Evolutionary conservation across 805 yeast species (phyloP).

Genomic region (Lipomyces mesembrius): DNA sequence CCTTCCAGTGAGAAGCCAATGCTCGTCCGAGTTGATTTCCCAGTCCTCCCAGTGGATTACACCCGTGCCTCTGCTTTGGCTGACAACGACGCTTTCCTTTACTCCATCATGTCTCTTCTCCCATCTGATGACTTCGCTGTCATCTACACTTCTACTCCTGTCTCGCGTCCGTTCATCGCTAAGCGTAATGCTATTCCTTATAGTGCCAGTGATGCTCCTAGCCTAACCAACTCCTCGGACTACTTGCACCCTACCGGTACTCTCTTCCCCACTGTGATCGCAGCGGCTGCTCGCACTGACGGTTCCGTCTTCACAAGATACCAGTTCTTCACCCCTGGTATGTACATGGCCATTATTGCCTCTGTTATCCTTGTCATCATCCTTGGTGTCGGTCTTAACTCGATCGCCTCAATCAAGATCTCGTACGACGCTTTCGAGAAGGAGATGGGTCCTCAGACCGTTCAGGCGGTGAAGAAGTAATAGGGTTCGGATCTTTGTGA

Average conservation of each 20-base stretch:
- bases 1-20: slow-evolving; percentile 69
- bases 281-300: slow-evolving; percentile 37
- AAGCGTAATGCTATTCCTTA: slow-evolving; percentile 24
- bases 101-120: slow-evolving; percentile 42
- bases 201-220: slow-evolving; percentile 12
- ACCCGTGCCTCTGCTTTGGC: slow-evolving; percentile 36
- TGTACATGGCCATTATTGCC: slow-evolving; percentile 75
- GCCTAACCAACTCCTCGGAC: slow-evolving; percentile 21
- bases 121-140: slow-evolving; percentile 46
- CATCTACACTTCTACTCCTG: slow-evolving; percentile 45
- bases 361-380: slow-evolving; percentile 62
- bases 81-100: slow-evolving; percentile 41
- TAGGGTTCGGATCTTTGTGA: slow-evolving; percentile 4
- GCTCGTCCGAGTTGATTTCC: slow-evolving; percentile 63
- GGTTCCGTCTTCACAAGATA: slow-evolving; percentile 62
- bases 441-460: slow-evolving; percentile 38
- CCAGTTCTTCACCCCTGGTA: slow-evolving; percentile 77
- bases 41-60: slow-evolving; percentile 51
- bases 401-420: slow-evolving; percentile 74
- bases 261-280: slow-evolving; percentile 29
- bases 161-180: slow-evolving; percentile 30
- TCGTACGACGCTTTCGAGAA: slow-evolving; percentile 83
- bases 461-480: slow-evolving; percentile 28
- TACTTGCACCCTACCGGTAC: slow-evolving; percentile 29
- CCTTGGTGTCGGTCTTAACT: slow-evolving; percentile 64